Evolutionary conservation across 2,329 filamentous ascomycete genomes (phyloP).

Genomic region (Phoma herbarum): DNA sequence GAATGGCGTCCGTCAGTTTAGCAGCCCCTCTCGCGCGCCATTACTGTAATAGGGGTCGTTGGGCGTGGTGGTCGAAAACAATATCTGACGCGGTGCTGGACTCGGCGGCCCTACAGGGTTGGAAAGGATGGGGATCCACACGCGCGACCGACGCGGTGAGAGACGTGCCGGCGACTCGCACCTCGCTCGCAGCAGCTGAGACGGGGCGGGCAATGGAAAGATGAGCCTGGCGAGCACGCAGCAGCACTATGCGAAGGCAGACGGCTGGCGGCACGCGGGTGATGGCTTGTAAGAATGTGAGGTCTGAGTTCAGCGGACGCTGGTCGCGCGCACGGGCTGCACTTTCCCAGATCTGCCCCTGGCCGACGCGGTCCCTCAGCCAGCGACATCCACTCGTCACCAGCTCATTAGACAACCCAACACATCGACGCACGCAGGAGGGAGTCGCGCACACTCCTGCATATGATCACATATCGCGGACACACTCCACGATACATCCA

Average conservation of each 20-base stretch:
- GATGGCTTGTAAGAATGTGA: slow-evolving; percentile 41
- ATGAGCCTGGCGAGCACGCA: slow-evolving; percentile 17
- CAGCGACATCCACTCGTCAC: slow-evolving; percentile 28
- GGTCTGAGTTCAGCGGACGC: slow-evolving; percentile 21
- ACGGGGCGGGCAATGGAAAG: slow-evolving; percentile 8
- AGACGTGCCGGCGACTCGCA: slow-evolving; percentile 19
- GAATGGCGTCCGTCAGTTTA: slow-evolving; percentile 52
- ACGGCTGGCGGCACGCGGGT: slow-evolving; percentile 32
- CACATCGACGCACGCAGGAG: slow-evolving; percentile 8
- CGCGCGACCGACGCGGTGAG: slow-evolving; percentile 42
- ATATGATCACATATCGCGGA: slow-evolving; percentile 6
- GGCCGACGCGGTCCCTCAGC: slow-evolving; percentile 16
- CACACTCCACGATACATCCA: neutral
- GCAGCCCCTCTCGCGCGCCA: slow-evolving; percentile 35
- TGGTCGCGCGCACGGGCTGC: slow-evolving; percentile 16
- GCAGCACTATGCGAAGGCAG: slow-evolving; percentile 20
- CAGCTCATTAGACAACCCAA: slow-evolving; percentile 19
- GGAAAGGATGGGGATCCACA: slow-evolving; percentile 29
- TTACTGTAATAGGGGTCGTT: slow-evolving; percentile 32
- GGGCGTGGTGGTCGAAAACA: slow-evolving; percentile 16
- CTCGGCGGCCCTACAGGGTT: slow-evolving; percentile 34
- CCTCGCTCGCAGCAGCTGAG: slow-evolving; percentile 21
- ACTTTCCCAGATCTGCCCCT: slow-evolving; percentile 18
- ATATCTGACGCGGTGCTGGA: slow-evolving; percentile 25
- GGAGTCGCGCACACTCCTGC: slow-evolving; percentile 26